Conservation (phyloP, 352 stramenopile genomes). For the Phytophthora uliginosa region DNA sequence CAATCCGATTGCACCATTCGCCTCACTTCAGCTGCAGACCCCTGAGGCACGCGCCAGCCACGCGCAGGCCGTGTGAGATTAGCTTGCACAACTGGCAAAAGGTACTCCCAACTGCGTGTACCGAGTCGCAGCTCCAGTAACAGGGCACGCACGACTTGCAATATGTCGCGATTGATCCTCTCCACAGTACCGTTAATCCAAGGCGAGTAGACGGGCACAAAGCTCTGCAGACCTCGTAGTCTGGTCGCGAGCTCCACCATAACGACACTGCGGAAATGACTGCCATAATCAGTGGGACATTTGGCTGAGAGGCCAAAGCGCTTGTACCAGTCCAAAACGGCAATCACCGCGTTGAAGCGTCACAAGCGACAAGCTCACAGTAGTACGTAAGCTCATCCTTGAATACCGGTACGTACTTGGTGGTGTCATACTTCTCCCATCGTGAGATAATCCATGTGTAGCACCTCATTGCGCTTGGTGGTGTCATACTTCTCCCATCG, state of each 20-base stretch:
- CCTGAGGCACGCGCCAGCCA: too few relatives aligned
- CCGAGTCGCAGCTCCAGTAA: background rate
- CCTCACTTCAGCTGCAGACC: too few relatives aligned
- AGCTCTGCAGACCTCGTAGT: background rate
- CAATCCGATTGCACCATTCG: too few relatives aligned
- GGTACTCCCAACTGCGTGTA: background rate
- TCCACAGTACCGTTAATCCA: slow-evolving; percentile 13
- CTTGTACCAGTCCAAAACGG: slow-evolving; percentile 9
- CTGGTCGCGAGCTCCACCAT: background rate
- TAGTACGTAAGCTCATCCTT: slow-evolving; percentile 7
- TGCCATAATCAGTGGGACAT: background rate
- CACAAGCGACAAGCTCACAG: slow-evolving; percentile 8
- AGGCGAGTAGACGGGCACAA: slow-evolving; percentile 1
- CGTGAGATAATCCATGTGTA: slow-evolving; percentile 8
- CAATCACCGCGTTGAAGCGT: background rate
- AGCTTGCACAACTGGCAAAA: background rate
- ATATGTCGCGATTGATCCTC: slow-evolving; percentile 5
- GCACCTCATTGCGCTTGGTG: background rate
- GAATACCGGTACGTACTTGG: slow-evolving; percentile 10
- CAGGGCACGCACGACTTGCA: background rate
- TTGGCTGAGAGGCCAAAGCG: background rate
- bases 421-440: background rate
- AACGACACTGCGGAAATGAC: slow-evolving; percentile 12
- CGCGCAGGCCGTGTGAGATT: background rate
- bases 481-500: too few relatives aligned